A percentile compares a stretch with the other conserved stretches of the same genome.
Conservation (phyloP, 192 early-diverging fungal species). For the Backusella sp. region DNA sequence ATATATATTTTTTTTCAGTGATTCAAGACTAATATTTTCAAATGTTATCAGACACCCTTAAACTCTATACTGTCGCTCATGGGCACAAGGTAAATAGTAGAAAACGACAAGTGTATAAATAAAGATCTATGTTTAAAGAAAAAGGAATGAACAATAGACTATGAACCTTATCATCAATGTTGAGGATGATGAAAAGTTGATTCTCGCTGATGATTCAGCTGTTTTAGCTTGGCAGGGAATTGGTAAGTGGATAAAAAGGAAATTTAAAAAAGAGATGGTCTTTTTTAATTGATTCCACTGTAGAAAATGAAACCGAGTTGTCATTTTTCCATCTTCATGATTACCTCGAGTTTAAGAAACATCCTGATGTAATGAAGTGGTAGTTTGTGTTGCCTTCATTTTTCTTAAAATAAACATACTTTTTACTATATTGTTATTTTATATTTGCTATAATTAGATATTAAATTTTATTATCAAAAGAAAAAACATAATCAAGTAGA, state of each 20-base stretch:
- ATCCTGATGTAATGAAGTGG: slow-evolving; percentile 82
- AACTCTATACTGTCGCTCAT: slow-evolving; percentile 72
- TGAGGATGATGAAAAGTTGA: slow-evolving; percentile 64
- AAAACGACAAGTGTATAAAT: background rate
- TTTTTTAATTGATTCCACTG: background rate
- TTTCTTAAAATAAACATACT: background rate
- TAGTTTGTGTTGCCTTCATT: slow-evolving; percentile 28
- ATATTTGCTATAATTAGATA: slow-evolving; percentile 4
- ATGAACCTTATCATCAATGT: slow-evolving; percentile 87
- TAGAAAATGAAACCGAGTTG: slow-evolving; percentile 83
- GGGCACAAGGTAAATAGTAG: slow-evolving; percentile 59
- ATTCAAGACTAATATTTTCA: background rate
- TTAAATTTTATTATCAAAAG: background rate
- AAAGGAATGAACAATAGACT: slow-evolving; percentile 51
- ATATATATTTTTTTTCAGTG: background rate
- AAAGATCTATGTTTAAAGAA: slow-evolving; percentile 19
- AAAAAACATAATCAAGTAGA: background rate
- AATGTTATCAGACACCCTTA: slow-evolving; percentile 63
- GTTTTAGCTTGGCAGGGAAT: slow-evolving; percentile 55
- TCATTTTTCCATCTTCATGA: slow-evolving; percentile 72
- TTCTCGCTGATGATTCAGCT: slow-evolving; percentile 57
- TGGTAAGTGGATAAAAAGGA: slow-evolving; percentile 43
- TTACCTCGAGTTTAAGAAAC: slow-evolving; percentile 68
- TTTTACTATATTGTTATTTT: background rate
- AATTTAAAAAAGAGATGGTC: background rate